Conservation (phyloP, 2,329 filamentous ascomycete genomes). For the Diaporthe sp. region DNA sequence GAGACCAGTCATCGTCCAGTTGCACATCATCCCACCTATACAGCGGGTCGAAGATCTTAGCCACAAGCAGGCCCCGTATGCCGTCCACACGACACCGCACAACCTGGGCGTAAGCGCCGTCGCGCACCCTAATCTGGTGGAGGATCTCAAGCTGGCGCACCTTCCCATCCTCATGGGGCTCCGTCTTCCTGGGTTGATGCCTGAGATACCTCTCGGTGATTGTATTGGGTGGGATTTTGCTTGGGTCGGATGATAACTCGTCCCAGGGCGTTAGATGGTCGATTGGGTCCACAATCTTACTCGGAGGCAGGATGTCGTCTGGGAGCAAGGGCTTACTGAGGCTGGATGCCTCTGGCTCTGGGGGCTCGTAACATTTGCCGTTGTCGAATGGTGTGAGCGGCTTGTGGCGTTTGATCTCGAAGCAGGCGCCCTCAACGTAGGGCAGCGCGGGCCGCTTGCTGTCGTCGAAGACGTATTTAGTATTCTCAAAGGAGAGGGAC, state of each 20-base stretch:
- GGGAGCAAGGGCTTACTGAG: background rate
- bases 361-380: background rate
- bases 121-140: slow-evolving; percentile 3
- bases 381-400: background rate
- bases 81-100: background rate
- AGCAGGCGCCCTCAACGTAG: background rate
- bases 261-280: slow-evolving; percentile 1
- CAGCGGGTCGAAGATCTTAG: slow-evolving; percentile 1
- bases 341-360: background rate
- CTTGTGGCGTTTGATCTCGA: background rate
- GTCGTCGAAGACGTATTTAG: background rate
- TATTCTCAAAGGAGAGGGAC: background rate
- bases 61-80: background rate
- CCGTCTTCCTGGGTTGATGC: background rate
- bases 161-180: background rate
- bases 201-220: background rate
- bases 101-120: background rate
- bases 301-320: background rate
- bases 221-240: background rate
- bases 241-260: background rate
- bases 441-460: background rate
- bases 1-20: background rate
- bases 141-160: background rate
- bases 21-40: background rate
- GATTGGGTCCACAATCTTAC: background rate